phyloP scores from a whole-genome alignment of 257 asterid genomes.

The Rauvolfia tetraphylla region DNA sequence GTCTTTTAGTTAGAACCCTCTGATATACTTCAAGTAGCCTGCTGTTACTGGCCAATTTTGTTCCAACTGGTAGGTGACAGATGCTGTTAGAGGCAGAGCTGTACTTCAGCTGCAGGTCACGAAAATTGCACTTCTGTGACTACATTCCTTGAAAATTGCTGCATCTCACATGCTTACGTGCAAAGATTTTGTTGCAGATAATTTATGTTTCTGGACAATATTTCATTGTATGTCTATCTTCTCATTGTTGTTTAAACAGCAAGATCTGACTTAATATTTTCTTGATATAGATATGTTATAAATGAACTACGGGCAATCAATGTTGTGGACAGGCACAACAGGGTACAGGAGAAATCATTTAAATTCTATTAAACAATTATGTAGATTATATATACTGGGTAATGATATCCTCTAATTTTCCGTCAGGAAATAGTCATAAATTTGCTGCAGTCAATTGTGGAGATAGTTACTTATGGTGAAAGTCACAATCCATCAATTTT shows the following conservation, averaged over 20 bases:
- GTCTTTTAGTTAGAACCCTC: neutral
- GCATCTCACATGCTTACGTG: neutral
- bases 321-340: conserved; percentile 14
- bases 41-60: neutral
- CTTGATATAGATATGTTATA: conserved; percentile 6
- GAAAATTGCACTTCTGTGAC: neutral
- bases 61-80: neutral
- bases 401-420: neutral
- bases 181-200: neutral
- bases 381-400: neutral
- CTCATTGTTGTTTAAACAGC: neutral
- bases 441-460: conserved; percentile 23
- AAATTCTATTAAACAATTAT: neutral
- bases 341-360: conserved; percentile 10
- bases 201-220: neutral
- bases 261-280: neutral
- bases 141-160: neutral
- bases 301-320: conserved; percentile 16
- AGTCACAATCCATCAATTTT: conserved; percentile 20
- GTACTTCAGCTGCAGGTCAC: neutral
- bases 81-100: neutral
- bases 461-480: conserved; percentile 22
- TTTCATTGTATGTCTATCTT: neutral
- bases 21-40: neutral
- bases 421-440: conserved; percentile 17